Conservation (phyloP, 2,329 filamentous ascomycete species). For the Juglanconis oblonga region DNA sequence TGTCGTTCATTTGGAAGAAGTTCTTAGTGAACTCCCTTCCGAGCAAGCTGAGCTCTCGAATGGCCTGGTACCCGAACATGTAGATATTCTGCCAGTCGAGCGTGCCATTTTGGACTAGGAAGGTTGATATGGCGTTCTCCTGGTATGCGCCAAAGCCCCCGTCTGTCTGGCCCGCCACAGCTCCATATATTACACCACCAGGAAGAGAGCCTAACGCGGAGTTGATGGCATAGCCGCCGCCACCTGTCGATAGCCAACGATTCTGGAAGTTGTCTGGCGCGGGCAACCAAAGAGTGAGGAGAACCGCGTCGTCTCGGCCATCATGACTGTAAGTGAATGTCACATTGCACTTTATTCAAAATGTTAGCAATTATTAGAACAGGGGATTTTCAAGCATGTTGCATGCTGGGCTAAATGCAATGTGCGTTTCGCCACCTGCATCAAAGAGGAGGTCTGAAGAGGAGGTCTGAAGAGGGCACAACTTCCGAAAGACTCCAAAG, state of each 20-base stretch:
- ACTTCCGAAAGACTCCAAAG: too few relatives aligned
- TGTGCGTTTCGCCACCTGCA: too few relatives aligned
- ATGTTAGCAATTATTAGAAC: too few relatives aligned
- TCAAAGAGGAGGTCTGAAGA: too few relatives aligned
- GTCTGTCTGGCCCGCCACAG: slow-evolving; percentile 45
- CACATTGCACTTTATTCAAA: slow-evolving; percentile 28
- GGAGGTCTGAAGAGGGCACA: too few relatives aligned
- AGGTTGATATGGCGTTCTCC: slow-evolving; percentile 33
- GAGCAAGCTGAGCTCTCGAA: slow-evolving; percentile 49
- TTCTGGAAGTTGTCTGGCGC: slow-evolving; percentile 40
- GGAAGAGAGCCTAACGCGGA: slow-evolving; percentile 30
- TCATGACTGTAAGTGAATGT: slow-evolving; percentile 33
- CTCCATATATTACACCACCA: slow-evolving; percentile 43
- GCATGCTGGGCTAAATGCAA: too few relatives aligned
- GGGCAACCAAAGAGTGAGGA: slow-evolving; percentile 36
- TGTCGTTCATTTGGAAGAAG: slow-evolving; percentile 33
- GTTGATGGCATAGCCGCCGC: slow-evolving; percentile 44
- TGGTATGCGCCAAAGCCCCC: slow-evolving; percentile 46
- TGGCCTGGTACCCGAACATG: slow-evolving; percentile 50
- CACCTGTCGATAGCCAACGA: slow-evolving; percentile 45
- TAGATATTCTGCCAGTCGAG: slow-evolving; percentile 48
- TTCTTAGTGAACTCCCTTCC: slow-evolving; percentile 40
- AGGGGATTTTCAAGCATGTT: too few relatives aligned
- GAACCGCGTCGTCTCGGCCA: slow-evolving; percentile 28
- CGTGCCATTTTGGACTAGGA: slow-evolving; percentile 45